Evolutionary conservation across 345 rosid species (phyloP).

Genomic region (Bruguiera sexangula): DNA sequence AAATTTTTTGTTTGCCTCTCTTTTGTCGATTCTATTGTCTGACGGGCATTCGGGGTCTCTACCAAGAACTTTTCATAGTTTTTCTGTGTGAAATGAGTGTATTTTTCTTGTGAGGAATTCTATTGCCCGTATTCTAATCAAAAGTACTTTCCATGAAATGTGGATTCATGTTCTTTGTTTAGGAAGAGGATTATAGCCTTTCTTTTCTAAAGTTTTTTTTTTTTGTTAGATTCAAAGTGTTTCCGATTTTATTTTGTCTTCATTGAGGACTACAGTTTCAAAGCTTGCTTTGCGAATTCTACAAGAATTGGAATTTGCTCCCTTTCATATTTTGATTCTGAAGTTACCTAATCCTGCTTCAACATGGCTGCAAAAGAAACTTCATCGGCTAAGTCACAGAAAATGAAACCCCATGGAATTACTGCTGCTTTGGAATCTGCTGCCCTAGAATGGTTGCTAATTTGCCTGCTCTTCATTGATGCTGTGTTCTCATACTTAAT

Average conservation of each 20-base stretch:
- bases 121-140: not conserved
- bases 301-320: constrained; percentile 24
- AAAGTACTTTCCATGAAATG: not conserved
- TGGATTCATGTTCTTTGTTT: not conserved
- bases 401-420: constrained; percentile 31
- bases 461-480: constrained; percentile 60
- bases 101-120: not conserved
- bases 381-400: constrained; percentile 42
- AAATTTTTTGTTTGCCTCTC: not conserved
- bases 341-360: constrained; percentile 18
- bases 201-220: not conserved
- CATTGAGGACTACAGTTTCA: constrained; percentile 27
- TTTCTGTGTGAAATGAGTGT: not conserved
- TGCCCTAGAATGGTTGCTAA: constrained; percentile 71
- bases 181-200: not conserved
- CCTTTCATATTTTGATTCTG: constrained; percentile 16
- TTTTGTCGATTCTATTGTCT: not conserved
- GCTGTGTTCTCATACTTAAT: constrained; percentile 60
- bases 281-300: constrained; percentile 18
- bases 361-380: constrained; percentile 47
- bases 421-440: constrained; percentile 58
- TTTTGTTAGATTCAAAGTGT: not conserved
- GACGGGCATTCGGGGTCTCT: not conserved
- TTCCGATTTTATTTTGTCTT: constrained; percentile 15
- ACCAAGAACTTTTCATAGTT: not conserved